phyloP scores from a whole-genome alignment of 306 rosid species.

The Prosopis cineraria region DNA sequence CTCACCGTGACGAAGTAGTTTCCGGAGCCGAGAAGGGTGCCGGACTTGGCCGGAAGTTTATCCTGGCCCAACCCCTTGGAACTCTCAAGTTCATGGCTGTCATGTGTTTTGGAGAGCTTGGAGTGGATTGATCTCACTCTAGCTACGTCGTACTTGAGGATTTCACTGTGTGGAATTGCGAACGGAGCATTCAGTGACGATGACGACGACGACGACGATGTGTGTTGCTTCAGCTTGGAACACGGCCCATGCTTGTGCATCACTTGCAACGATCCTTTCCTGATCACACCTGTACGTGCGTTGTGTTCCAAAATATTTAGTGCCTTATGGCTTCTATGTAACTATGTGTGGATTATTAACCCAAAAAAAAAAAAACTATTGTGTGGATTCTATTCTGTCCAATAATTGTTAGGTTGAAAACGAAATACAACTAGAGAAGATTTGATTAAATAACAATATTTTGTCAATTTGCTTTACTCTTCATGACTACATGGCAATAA shows the following conservation, averaged over 20 bases:
- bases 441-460: not conserved
- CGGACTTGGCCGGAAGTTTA: conserved; percentile 60
- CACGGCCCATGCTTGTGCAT: conserved; percentile 67
- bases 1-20: conserved; percentile 69
- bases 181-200: not conserved
- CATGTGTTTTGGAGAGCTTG: not conserved
- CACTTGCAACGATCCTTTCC: conserved; percentile 48
- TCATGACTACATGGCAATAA: not conserved
- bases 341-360: not conserved
- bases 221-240: conserved; percentile 31
- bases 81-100: not conserved
- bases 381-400: not conserved
- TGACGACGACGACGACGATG: not conserved
- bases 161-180: conserved; percentile 26
- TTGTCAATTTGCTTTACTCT: not conserved
- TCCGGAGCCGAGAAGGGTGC: conserved; percentile 49
- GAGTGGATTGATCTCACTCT: conserved; percentile 51
- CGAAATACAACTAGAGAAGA: not conserved
- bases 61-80: conserved; percentile 12
- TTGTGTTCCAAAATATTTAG: no score
- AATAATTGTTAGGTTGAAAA: not conserved
- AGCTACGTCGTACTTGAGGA: conserved; percentile 45
- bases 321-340: not conserved
- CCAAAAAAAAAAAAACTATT: not conserved
- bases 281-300: conserved; percentile 44